Evolutionary conservation across 495 filamentous ascomycete genomes (phyloP).

Genomic region (Tricharina praecox): DNA sequence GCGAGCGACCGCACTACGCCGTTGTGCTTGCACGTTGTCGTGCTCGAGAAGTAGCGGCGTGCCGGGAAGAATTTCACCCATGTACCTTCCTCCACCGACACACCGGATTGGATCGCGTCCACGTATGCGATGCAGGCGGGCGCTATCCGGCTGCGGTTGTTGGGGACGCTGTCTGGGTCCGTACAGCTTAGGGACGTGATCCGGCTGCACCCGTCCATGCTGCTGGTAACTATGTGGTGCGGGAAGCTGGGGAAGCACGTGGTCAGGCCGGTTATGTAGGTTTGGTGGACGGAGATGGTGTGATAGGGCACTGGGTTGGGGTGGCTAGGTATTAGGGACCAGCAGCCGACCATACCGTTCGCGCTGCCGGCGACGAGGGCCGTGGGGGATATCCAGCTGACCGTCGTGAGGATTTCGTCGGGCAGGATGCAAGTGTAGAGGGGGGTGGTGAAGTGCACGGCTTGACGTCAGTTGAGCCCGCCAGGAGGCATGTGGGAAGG

Average conservation of each 20-base stretch:
- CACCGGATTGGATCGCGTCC: conserved; percentile 37
- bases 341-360: conserved; percentile 45
- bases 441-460: conserved; percentile 22
- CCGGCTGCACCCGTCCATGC: conserved; percentile 43
- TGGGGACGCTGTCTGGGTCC: conserved; percentile 33
- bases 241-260: conserved; percentile 46
- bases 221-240: conserved; percentile 36
- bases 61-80: conserved; percentile 36
- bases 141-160: conserved; percentile 37
- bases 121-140: conserved; percentile 37
- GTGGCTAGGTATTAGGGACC: conserved; percentile 32
- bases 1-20: conserved; percentile 30
- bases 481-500: no score
- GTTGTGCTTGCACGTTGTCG: conserved; percentile 27
- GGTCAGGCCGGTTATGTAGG: conserved; percentile 40
- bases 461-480: no score
- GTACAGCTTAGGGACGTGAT: conserved; percentile 40
- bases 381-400: conserved; percentile 45
- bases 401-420: conserved; percentile 39
- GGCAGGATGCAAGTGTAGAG: conserved; percentile 37
- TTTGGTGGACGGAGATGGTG: conserved; percentile 40
- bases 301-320: conserved; percentile 34
- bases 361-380: conserved; percentile 45
- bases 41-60: conserved; percentile 40
- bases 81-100: conserved; percentile 43